Base-by-base conservation (phyloP, 192 early-diverging fungal genomes). In the Dissophora ornata region DNA sequence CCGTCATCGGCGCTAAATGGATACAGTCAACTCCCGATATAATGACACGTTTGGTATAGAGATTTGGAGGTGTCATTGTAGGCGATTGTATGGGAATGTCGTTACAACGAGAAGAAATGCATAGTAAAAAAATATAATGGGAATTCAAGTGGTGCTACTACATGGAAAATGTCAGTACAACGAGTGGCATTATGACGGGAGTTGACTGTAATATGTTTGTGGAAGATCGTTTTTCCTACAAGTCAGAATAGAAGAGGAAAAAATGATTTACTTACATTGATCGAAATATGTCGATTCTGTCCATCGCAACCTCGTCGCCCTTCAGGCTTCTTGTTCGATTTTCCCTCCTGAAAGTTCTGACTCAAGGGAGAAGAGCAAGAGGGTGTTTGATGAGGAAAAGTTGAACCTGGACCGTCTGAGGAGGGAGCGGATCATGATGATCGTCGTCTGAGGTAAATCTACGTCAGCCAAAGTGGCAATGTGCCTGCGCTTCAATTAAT, bases 301-400 rank as follows among this genome's bases (percentile, higher is more conserved):
- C 50, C 13, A 52, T 25, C 25, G 50, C 50, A 52, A 52, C n/a
- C 24, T 10, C 50, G 24, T 52, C 50, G 26, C 26, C 50, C 28
- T 52, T 22, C 12, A 24, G 16, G 19, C 24, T 29, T 28, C 19
- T 28, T 52, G 19, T 22, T 52, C 26, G 12, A 52, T 28, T 52
- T 52, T 52, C 26, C 26, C 50, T 15, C 7, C 24, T 29, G 50
- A 28, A 6, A 52, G 24, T 24, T 52, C 50, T 52, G 50, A 28
- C 28, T 52, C 50, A 52, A 52, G 50, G 24, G 50, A 52, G 50
- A 5, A 28, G 45, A 47, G 45, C 50, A 52, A 28, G 25, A 52
- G 50, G 28, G 8, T 52, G 26, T 22, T 24, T 29, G 28, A 52
- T 11, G 13, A 4, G 50, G 50, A 52, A 52, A 52, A 52, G 50